These are phyloP conservation scores for Xylaria curta DNA, from an alignment of 495 filamentous ascomycete species.

Conservation along the genomic window DNA sequence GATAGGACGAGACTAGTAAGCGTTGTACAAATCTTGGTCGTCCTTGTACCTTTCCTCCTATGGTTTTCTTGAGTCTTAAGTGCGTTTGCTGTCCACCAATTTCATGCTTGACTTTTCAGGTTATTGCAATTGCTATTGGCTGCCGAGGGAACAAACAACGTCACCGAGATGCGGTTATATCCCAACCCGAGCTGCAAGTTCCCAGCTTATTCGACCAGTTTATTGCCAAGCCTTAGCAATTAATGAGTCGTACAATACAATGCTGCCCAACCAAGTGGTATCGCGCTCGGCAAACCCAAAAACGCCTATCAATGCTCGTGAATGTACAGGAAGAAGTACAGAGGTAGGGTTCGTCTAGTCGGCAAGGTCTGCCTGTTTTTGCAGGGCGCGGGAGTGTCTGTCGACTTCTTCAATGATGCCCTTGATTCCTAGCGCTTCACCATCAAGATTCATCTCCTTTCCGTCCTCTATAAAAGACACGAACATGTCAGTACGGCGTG, in stretches of 20 bases:
- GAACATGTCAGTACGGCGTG: conserved; percentile 22
- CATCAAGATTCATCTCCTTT: conserved; percentile 73
- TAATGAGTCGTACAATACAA: neutral
- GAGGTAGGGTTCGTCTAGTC: conserved; percentile 41
- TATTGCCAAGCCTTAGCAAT: conserved; percentile 4
- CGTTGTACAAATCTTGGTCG: neutral
- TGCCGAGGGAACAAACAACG: neutral
- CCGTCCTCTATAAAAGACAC: conserved; percentile 72
- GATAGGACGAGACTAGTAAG: neutral
- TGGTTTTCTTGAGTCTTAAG: neutral
- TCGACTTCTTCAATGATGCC: conserved; percentile 89
- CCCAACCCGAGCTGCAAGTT: neutral
- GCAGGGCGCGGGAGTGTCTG: conserved; percentile 80
- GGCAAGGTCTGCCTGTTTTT: conserved; percentile 80
- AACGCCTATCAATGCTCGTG: conserved; percentile 39
- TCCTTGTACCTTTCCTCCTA: neutral
- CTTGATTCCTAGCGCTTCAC: conserved; percentile 80
- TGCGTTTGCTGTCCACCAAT: neutral
- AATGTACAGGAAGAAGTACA: conserved; percentile 26
- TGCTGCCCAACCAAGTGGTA: conserved; percentile 19
- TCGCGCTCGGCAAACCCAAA: conserved; percentile 29
- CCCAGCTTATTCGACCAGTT: neutral
- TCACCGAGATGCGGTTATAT: neutral
- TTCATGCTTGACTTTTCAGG: neutral
- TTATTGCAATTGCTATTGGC: neutral